These are phyloP conservation scores for Obelidium mucronatum DNA, from an alignment of 192 early-diverging fungal species.

Conservation along the genomic window DNA sequence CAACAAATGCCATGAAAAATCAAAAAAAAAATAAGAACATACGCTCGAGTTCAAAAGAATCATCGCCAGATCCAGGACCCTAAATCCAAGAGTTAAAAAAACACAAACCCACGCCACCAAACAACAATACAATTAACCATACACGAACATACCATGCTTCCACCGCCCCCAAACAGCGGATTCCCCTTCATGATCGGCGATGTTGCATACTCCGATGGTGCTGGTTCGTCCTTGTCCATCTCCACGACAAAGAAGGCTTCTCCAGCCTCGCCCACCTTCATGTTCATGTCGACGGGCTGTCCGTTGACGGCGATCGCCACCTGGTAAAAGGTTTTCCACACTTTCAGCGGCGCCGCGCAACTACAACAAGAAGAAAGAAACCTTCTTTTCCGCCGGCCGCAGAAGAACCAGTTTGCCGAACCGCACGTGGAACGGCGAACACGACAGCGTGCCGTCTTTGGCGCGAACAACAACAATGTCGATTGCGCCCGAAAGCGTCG, in stretches of 20 bases:
- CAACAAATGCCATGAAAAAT: neutral
- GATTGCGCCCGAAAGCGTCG: constrained; percentile 97
- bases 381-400: constrained; percentile 90
- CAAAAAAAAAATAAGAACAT: neutral
- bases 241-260: constrained; percentile 98
- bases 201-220: constrained; percentile 92
- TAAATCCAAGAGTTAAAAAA: neutral
- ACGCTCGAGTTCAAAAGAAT: neutral
- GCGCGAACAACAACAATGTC: constrained; percentile 96
- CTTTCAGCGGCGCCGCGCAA: too few species aligned
- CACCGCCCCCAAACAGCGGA: constrained; percentile 1
- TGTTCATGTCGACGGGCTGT: constrained; percentile 68
- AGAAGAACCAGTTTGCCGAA: constrained; percentile 96
- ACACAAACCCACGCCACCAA: neutral
- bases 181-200: constrained; percentile 72
- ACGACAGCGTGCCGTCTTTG: constrained; percentile 80
- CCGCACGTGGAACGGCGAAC: constrained; percentile 97
- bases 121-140: neutral
- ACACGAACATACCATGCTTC: neutral
- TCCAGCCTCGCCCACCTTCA: constrained; percentile 98
- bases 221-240: constrained; percentile 76
- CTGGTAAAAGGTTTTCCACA: too few species aligned
- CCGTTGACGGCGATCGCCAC: constrained; percentile 90
- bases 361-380: too few species aligned
- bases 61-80: neutral